phyloP scores from a whole-genome alignment of 2,329 filamentous ascomycete species.

The Hymenoscyphus fructigenus region DNA sequence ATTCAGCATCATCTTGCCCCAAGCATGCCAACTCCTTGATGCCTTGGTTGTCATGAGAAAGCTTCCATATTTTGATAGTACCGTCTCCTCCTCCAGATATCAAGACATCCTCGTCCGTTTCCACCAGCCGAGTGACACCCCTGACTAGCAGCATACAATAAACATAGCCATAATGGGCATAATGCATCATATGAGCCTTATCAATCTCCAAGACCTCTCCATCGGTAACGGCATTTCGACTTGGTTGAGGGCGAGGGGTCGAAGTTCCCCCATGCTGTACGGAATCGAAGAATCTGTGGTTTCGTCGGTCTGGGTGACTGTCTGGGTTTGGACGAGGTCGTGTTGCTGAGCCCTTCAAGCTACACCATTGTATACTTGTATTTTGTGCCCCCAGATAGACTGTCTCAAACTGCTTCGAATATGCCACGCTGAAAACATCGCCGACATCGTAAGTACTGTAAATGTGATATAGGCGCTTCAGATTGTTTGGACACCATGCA shows the following conservation, averaged over 20 bases:
- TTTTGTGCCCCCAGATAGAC: conserved; percentile 94
- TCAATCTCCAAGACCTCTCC: conserved; percentile 77
- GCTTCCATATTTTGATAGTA: conserved; percentile 88
- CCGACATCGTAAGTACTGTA: conserved; percentile 94
- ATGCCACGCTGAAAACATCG: conserved; percentile 93
- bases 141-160: conserved; percentile 91
- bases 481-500: conserved; percentile 79
- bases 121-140: conserved; percentile 65
- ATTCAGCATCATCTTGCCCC: conserved; percentile 60
- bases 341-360: conserved; percentile 62
- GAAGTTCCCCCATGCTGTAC: conserved; percentile 81
- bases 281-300: conserved; percentile 92
- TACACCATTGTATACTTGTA: conserved; percentile 91
- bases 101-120: conserved; percentile 74
- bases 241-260: conserved; percentile 61
- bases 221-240: conserved; percentile 48
- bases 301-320: conserved; percentile 72
- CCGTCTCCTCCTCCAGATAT: conserved; percentile 93
- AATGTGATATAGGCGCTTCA: conserved; percentile 80
- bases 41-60: conserved; percentile 56
- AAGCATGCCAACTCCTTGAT: conserved; percentile 69
- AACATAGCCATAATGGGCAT: conserved; percentile 92
- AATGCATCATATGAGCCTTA: conserved; percentile 76
- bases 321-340: conserved; percentile 61
- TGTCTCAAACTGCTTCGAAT: conserved; percentile 75